phyloP scores from a whole-genome alignment of 305 asterid genomes.

The Fraxinus velutina region DNA sequence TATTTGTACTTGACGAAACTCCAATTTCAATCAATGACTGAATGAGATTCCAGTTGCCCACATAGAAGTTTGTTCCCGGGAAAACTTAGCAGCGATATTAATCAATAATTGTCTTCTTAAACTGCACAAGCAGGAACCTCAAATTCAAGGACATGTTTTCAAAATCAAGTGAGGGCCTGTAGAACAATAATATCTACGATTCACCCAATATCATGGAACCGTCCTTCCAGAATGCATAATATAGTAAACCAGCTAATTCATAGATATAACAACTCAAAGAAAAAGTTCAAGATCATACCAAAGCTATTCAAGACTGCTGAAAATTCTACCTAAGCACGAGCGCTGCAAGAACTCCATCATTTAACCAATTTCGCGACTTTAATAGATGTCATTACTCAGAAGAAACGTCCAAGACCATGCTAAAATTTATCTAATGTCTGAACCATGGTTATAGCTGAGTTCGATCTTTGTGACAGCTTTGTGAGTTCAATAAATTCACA shows the following conservation, averaged over 20 bases:
- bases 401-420: neutral
- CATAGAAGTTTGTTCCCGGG: neutral
- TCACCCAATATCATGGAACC: neutral
- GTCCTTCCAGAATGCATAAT: neutral
- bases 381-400: neutral
- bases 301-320: neutral
- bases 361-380: neutral
- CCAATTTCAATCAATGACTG: neutral
- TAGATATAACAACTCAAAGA: neutral
- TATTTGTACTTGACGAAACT: neutral
- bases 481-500: neutral
- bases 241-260: neutral
- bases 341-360: neutral
- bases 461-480: neutral
- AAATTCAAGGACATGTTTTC: neutral
- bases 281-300: neutral
- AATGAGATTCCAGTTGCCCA: neutral
- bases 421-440: neutral
- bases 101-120: neutral
- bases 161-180: neutral
- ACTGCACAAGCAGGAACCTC: neutral
- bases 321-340: neutral
- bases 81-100: neutral
- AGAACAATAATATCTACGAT: slow-evolving; percentile 2
- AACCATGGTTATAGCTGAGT: neutral